phyloP scores from a whole-genome alignment of 116 monocot species.

The Papilionanthe hybrid region DNA sequence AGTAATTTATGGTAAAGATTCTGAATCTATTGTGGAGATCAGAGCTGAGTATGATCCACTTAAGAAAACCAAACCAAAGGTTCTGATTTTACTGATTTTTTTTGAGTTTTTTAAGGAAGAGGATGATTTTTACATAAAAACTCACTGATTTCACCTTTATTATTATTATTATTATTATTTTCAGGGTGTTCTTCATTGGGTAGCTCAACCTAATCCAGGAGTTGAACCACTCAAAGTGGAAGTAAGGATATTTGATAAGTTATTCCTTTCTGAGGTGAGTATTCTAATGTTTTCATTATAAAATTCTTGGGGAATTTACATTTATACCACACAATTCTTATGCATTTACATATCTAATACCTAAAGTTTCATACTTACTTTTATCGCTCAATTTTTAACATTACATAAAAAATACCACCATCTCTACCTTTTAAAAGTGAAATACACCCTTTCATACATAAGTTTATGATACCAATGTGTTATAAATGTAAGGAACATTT shows the following conservation, averaged over 20 bases:
- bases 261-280: constrained; percentile 84
- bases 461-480: no score
- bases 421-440: no score
- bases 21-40: constrained; percentile 56
- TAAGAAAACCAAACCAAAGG: constrained; percentile 89
- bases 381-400: no score
- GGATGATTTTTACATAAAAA: not conserved
- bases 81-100: constrained; percentile 19
- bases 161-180: constrained; percentile 5
- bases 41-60: constrained; percentile 86
- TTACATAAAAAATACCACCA: no score
- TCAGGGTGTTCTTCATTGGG: constrained; percentile 99
- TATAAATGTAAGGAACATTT: no score
- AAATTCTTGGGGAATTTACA: not conserved
- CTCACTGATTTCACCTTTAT: not conserved
- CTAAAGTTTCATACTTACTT: no score
- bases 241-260: constrained; percentile 83
- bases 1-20: constrained; percentile 65
- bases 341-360: no score
- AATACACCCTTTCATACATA: no score
- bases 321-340: no score
- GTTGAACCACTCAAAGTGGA: constrained; percentile 91
- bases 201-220: constrained; percentile 78
- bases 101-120: not conserved
- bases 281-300: not conserved